Percentiles rank a stretch among this genome's conserved stretches.
phyloP scores from a whole-genome alignment of 805 yeast species.

The Danielia reshetovae region DNA sequence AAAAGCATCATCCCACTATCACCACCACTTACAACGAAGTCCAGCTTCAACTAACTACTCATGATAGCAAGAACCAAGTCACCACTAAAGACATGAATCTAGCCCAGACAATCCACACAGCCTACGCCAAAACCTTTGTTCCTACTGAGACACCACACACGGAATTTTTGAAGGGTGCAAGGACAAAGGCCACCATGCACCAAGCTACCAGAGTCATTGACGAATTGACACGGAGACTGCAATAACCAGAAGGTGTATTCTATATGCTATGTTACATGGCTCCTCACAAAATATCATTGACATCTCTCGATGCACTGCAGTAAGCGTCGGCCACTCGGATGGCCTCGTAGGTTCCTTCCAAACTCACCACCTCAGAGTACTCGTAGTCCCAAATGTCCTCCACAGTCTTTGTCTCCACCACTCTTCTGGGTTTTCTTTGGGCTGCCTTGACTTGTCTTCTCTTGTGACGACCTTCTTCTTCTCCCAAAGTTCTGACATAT shows the following conservation, averaged over 20 bases:
- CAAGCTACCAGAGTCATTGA: slow-evolving; percentile 13
- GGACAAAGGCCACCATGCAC: slow-evolving; percentile 2
- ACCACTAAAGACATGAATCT: slow-evolving; percentile 56
- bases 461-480: slow-evolving; percentile 14
- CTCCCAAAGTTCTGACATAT: slow-evolving; percentile 67
- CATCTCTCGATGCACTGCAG: slow-evolving; percentile 42
- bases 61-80: slow-evolving; percentile 49
- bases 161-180: too few species aligned
- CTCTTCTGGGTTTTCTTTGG: slow-evolving; percentile 12
- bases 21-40: slow-evolving; percentile 60
- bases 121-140: slow-evolving; percentile 6
- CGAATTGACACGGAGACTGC: slow-evolving; percentile 11
- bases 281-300: slow-evolving; percentile 10
- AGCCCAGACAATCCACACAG: slow-evolving; percentile 38
- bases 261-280: slow-evolving; percentile 1
- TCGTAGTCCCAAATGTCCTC: slow-evolving; percentile 69
- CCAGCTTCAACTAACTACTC: slow-evolving; percentile 54
- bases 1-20: slow-evolving; percentile 71
- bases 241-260: background rate
- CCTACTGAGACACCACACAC: background rate
- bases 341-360: slow-evolving; percentile 94
- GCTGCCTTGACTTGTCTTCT: slow-evolving; percentile 5
- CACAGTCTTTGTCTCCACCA: slow-evolving; percentile 53
- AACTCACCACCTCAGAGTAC: slow-evolving; percentile 68
- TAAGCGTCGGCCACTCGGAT: slow-evolving; percentile 81